Evolutionary conservation across 2,329 filamentous ascomycete species (phyloP).

Genomic region (Ophiostoma sp.): DNA sequence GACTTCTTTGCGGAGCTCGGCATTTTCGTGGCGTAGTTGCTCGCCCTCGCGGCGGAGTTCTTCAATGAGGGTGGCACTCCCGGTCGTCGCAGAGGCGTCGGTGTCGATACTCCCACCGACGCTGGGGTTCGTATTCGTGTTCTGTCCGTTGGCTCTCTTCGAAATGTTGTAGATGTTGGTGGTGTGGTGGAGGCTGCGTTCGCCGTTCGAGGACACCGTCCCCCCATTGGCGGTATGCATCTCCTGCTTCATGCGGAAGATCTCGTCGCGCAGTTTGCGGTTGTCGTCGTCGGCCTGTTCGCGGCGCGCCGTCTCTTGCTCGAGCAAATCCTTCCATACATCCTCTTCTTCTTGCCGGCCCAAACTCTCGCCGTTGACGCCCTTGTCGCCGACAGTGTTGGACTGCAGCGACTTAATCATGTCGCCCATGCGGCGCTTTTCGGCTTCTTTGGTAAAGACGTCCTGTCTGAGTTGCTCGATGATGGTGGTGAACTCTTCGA

Average conservation of each 20-base stretch:
- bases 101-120: slow-evolving; percentile 36
- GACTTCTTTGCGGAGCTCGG: slow-evolving; percentile 85
- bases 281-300: slow-evolving; percentile 92
- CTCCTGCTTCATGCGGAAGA: slow-evolving; percentile 70
- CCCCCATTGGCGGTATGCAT: slow-evolving; percentile 37
- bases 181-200: slow-evolving; percentile 52
- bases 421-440: slow-evolving; percentile 83
- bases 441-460: slow-evolving; percentile 73
- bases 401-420: slow-evolving; percentile 65
- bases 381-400: slow-evolving; percentile 49
- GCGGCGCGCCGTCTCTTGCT: slow-evolving; percentile 84
- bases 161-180: slow-evolving; percentile 68
- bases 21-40: slow-evolving; percentile 86
- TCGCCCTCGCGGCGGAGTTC: slow-evolving; percentile 69
- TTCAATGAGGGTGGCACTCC: slow-evolving; percentile 69
- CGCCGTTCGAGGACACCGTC: slow-evolving; percentile 9
- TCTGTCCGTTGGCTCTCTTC: slow-evolving; percentile 51
- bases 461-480: slow-evolving; percentile 82
- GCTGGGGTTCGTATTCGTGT: not conserved
- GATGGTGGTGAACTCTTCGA: slow-evolving; percentile 80
- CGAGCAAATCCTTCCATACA: slow-evolving; percentile 92
- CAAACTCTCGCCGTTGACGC: slow-evolving; percentile 43
- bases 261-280: slow-evolving; percentile 77
- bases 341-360: slow-evolving; percentile 67
- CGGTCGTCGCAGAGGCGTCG: slow-evolving; percentile 46